Conservation (phyloP, 2,329 filamentous ascomycete genomes). For the Dactylonectria estremocensis region DNA sequence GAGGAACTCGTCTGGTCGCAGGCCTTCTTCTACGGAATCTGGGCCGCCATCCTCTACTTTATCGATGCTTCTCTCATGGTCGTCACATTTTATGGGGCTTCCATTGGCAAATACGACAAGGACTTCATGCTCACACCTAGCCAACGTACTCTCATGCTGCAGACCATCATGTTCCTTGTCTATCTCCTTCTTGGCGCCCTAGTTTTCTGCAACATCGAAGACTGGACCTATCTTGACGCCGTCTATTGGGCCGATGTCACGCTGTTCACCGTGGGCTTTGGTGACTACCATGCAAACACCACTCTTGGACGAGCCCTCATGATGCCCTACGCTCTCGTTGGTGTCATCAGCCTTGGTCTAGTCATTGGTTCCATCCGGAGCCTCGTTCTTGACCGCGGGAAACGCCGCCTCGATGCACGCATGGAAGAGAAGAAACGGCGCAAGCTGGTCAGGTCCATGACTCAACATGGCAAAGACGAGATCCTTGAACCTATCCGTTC, state of each 20-base stretch:
- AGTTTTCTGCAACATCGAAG: slow-evolving; percentile 81
- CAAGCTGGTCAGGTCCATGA: slow-evolving; percentile 61
- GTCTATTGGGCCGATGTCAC: slow-evolving; percentile 86
- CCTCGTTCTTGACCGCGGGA: slow-evolving; percentile 72
- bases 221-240: slow-evolving; percentile 83
- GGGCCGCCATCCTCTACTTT: slow-evolving; percentile 85
- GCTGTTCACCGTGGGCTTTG: slow-evolving; percentile 75
- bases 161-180: slow-evolving; percentile 88
- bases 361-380: slow-evolving; percentile 85
- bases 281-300: slow-evolving; percentile 66
- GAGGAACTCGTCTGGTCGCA: slow-evolving; percentile 78
- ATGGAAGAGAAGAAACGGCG: slow-evolving; percentile 74
- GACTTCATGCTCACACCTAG: slow-evolving; percentile 84
- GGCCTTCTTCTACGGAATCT: slow-evolving; percentile 89
- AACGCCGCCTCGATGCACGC: slow-evolving; percentile 67
- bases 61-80: slow-evolving; percentile 83
- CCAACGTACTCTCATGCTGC: slow-evolving; percentile 90
- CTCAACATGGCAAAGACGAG: slow-evolving; percentile 60
- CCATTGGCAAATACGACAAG: slow-evolving; percentile 78
- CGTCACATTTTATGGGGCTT: slow-evolving; percentile 85
- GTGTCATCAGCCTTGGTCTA: slow-evolving; percentile 87
- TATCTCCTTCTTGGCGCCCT: slow-evolving; percentile 86
- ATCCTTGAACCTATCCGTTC: slow-evolving; percentile 66
- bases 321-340: slow-evolving; percentile 87
- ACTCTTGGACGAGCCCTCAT: slow-evolving; percentile 78